Evolutionary conservation across 2,329 filamentous ascomycete species (phyloP).

Genomic region (Cladosporium sp.): DNA sequence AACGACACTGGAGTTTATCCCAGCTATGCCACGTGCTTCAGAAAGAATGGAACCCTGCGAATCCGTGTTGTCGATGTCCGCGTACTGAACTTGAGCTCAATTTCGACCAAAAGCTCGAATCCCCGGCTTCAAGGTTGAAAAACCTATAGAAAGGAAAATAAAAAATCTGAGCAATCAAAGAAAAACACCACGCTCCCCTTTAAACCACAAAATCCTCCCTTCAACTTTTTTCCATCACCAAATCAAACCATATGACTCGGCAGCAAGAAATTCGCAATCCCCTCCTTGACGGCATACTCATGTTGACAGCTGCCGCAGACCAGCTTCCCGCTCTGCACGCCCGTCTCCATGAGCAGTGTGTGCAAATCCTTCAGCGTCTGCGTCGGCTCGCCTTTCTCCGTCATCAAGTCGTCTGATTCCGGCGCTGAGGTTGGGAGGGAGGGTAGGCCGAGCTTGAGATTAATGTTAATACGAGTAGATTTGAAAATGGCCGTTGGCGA

Average conservation of each 20-base stretch:
- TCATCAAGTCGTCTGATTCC: slow-evolving; percentile 36
- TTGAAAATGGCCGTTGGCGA: too few species aligned
- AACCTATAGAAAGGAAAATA: too few species aligned
- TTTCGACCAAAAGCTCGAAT: too few species aligned
- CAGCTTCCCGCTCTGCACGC: slow-evolving; percentile 81
- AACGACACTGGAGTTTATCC: too few species aligned
- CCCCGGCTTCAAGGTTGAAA: too few species aligned
- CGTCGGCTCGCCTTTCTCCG: slow-evolving; percentile 60
- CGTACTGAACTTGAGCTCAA: too few species aligned
- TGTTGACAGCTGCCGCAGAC: slow-evolving; percentile 90
- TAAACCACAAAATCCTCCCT: not conserved
- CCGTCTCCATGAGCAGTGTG: slow-evolving; percentile 79
- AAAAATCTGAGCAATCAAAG: too few species aligned
- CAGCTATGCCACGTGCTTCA: too few species aligned
- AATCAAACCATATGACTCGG: slow-evolving; percentile 79
- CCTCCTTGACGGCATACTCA: slow-evolving; percentile 91
- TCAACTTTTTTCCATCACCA: too few species aligned
- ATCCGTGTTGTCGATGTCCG: too few species aligned
- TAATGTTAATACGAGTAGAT: not conserved
- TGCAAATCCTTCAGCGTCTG: slow-evolving; percentile 74
- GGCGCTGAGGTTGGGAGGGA: slow-evolving; percentile 52
- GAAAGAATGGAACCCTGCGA: too few species aligned
- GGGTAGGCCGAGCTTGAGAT: slow-evolving; percentile 69
- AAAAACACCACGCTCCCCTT: too few species aligned
- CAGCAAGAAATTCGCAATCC: slow-evolving; percentile 92